Conservation (phyloP, 139 green algal genomes). For the Bryopsis sp. region DNA sequence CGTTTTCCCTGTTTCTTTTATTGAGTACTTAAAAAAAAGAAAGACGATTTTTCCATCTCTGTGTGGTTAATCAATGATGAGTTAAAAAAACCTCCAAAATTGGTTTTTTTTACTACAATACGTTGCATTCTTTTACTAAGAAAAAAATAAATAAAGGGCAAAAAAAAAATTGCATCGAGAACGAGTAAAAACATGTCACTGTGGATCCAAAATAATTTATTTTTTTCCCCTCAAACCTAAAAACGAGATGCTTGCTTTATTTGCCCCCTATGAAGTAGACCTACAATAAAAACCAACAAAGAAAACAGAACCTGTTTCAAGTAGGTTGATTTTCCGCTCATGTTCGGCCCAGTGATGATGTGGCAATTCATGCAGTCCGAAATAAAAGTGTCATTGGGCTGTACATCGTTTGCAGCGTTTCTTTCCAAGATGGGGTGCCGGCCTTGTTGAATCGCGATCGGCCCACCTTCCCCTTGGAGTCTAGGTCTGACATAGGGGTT, state of each 20-base stretch:
- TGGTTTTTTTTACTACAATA: too few species aligned
- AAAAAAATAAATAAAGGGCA: too few species aligned
- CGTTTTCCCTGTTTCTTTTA: too few species aligned
- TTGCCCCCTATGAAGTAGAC: too few species aligned
- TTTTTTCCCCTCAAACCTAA: too few species aligned
- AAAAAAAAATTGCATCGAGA: too few species aligned
- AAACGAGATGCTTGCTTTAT: neutral
- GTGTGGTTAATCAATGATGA: neutral
- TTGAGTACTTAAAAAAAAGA: neutral
- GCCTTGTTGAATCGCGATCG: constrained; percentile 23
- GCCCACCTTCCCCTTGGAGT: constrained; percentile 22
- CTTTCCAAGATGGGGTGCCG: constrained; percentile 26
- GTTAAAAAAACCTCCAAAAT: too few species aligned
- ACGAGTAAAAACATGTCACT: too few species aligned
- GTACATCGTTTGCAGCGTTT: constrained; percentile 12
- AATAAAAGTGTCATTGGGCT: constrained; percentile 66
- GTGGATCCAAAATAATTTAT: too few species aligned
- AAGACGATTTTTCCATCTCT: neutral
- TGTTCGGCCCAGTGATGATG: constrained; percentile 22
- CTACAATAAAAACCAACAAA: too few species aligned
- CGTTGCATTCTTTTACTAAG: too few species aligned
- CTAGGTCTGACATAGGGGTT: constrained; percentile 37
- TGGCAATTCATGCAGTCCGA: constrained; percentile 22
- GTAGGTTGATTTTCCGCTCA: constrained; percentile 22
- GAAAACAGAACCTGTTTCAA: constrained; percentile 14